These are phyloP conservation scores for Graphilbum ipis-grandicollis DNA, from an alignment of 2,329 filamentous ascomycete genomes.

Conservation along the genomic window DNA sequence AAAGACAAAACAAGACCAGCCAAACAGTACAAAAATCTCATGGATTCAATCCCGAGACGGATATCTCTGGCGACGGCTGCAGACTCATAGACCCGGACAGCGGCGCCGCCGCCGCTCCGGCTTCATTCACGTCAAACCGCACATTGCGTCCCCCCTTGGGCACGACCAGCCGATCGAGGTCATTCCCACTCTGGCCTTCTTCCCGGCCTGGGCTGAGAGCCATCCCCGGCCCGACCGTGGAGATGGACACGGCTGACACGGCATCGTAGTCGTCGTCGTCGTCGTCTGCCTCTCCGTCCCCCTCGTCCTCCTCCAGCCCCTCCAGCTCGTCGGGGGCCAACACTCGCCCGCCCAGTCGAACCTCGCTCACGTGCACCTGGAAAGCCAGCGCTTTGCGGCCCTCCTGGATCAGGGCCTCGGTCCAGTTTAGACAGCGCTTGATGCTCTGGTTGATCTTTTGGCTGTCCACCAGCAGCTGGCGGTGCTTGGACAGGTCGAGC, in stretches of 20 bases:
- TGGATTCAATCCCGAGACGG: no score
- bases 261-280: no score
- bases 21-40: no score
- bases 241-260: no score
- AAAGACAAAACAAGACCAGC: background rate
- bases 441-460: slow-evolving; percentile 93
- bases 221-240: no score
- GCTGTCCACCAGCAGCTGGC: slow-evolving; percentile 72
- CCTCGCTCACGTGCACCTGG: slow-evolving; percentile 58
- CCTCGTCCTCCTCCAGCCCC: slow-evolving; percentile 3
- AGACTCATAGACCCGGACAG: background rate
- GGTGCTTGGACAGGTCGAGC: slow-evolving; percentile 74
- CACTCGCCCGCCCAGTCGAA: slow-evolving; percentile 67
- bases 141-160: background rate
- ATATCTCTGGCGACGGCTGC: no score
- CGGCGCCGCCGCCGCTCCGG: background rate
- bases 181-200: no score
- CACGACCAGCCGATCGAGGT: no score
- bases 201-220: no score
- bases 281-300: background rate
- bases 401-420: slow-evolving; percentile 78
- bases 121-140: background rate
- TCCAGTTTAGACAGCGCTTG: slow-evolving; percentile 75
- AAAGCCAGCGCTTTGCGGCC: slow-evolving; percentile 79
- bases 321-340: slow-evolving; percentile 51